Percentiles rank a stretch among this genome's conserved stretches.
phyloP scores from a whole-genome alignment of 768 basidiomycete genomes.

The Panaeolus papilionaceus region DNA sequence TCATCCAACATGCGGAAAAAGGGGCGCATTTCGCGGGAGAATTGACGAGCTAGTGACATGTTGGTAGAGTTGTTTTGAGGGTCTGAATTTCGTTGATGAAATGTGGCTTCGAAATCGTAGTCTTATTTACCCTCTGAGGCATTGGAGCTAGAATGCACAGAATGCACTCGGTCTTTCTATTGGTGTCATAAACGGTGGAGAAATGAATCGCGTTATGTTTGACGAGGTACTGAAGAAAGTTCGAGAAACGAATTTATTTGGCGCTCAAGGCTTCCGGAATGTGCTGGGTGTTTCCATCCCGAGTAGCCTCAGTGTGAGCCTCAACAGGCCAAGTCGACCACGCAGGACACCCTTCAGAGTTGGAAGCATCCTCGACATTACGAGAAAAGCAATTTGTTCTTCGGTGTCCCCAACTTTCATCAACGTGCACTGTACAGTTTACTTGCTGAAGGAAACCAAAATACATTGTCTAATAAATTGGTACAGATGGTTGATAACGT shows the following conservation, averaged over 20 bases:
- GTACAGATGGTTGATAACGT: constrained; percentile 7
- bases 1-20: constrained; percentile 81
- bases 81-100: too few relatives aligned
- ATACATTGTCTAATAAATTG: constrained; percentile 13
- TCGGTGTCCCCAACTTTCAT: too few relatives aligned
- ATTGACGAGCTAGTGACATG: constrained; percentile 72
- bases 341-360: too few relatives aligned
- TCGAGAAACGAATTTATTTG: background rate
- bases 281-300: too few relatives aligned
- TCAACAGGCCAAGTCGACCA: too few relatives aligned
- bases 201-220: background rate
- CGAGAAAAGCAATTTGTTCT: too few relatives aligned
- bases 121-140: background rate
- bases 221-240: background rate
- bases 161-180: background rate
- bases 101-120: too few relatives aligned
- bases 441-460: background rate
- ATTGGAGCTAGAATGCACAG: background rate
- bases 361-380: too few relatives aligned
- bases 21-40: constrained; percentile 75
- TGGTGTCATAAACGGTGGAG: background rate
- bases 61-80: constrained; percentile 15
- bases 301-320: too few relatives aligned
- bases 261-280: background rate
- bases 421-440: background rate